Base-by-base conservation (phyloP, 2,329 filamentous ascomycete genomes). In the Xylaria sp. region DNA sequence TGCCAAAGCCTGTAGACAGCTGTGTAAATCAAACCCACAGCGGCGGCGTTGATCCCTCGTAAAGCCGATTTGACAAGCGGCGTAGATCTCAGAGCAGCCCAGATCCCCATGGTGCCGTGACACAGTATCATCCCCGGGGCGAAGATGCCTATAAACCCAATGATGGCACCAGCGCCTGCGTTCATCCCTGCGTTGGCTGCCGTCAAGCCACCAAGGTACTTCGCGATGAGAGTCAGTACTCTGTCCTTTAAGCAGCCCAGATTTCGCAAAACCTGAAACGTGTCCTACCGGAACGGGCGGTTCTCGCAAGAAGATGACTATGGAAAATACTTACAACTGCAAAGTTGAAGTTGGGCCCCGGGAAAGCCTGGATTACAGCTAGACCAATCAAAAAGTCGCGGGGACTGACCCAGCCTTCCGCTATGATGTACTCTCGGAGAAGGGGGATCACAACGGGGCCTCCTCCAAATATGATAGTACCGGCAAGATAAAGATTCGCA, bases 341-440 rank as follows among this genome's bases (percentile, higher is more conserved):
- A n/a, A 61, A 61, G 46, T 57, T 61, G 31, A 85, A 84, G 65
- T 85, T 85, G 0, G 86, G 86, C 0, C 86, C 86, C 0, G 90
- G 89, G 59, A 92, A 89, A 0, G 87, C 83, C 73, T 92, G 89
- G 17, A 87, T 88, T 54, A 92, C 81, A 7, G 89, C 90, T 0
- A 92, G 83, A 0, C 89, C 90, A 49, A 92, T 85, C 0, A 92
- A 78, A 71, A 92, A 92, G 71, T 92, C 88, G 3, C 90, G 83
- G 0, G 87, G 80, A 0, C 82, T 85, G 0, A 92, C 89, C 89
- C 89, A 92, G 6, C 87, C 86, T 23, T 88, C 86, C 0, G 82
- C 80, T 0, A 91, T 90, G 35, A 91, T 78, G 67, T 85, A 86
- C 62, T 87, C 82, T 17, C 85, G 79, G 1, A 89, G 77, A 0